Conservation (phyloP, 2,329 filamentous ascomycete genomes). For the Diplodia corticola region DNA sequence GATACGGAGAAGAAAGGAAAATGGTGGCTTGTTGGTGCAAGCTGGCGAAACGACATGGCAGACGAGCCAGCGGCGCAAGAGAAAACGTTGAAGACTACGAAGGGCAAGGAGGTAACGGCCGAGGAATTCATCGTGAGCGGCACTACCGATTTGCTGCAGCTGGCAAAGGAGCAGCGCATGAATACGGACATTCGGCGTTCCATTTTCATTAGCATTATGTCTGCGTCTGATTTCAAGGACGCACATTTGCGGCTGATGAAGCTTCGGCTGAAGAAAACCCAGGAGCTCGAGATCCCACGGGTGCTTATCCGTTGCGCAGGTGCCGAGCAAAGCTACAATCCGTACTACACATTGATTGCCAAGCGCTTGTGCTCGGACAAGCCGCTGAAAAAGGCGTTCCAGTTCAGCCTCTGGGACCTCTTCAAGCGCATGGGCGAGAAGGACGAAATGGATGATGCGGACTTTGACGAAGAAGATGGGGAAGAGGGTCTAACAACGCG, state of each 20-base stretch:
- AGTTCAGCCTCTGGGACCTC: conserved; percentile 81
- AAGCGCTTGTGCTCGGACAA: conserved; percentile 73
- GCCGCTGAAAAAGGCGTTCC: conserved; percentile 78
- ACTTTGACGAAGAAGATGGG: conserved; percentile 55
- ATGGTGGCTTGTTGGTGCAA: conserved; percentile 99
- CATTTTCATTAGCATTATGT: conserved; percentile 92
- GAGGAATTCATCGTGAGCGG: conserved; percentile 31
- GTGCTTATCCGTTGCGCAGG: conserved; percentile 86
- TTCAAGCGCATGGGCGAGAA: conserved; percentile 84
- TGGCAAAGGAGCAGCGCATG: conserved; percentile 82
- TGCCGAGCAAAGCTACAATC: conserved; percentile 82
- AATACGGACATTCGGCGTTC: conserved; percentile 82
- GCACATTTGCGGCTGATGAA: conserved; percentile 78
- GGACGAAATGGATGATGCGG: conserved; percentile 60
- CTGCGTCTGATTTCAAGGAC: conserved; percentile 78
- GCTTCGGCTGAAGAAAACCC: conserved; percentile 79
- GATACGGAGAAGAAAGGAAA: conserved; percentile 85
- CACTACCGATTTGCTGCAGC: conserved; percentile 65
- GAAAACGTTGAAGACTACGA: conserved; percentile 32
- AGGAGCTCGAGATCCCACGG: conserved; percentile 81
- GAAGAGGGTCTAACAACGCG: conserved; percentile 53
- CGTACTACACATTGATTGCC: conserved; percentile 87
- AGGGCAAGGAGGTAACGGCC: neutral
- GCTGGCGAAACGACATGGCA: conserved; percentile 61
- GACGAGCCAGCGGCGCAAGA: conserved; percentile 40